These are phyloP conservation scores for Nitzschia sp. DNA, from an alignment of 108 stramenopile species.

Conservation along the genomic window DNA sequence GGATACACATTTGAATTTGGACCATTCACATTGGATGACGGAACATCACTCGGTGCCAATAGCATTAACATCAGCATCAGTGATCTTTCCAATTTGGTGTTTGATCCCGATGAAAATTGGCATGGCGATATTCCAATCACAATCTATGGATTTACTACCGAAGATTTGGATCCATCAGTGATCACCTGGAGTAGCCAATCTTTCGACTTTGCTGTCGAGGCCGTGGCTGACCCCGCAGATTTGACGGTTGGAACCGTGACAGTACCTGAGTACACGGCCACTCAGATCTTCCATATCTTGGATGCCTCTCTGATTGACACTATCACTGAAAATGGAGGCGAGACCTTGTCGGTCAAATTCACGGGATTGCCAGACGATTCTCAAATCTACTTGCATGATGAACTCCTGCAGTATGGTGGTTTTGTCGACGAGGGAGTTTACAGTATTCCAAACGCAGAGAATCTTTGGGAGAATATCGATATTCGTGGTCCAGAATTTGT, in stretches of 20 bases:
- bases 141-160: background rate
- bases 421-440: background rate
- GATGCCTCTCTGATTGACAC: conserved; percentile 2
- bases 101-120: conserved; percentile 6
- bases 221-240: conserved; percentile 3
- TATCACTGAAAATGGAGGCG: conserved; percentile 14
- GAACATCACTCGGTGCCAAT: background rate
- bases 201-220: conserved; percentile 3
- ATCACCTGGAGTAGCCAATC: background rate
- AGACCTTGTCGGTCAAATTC: conserved; percentile 6
- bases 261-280: conserved; percentile 1
- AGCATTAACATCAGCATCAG: background rate
- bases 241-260: background rate
- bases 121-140: conserved; percentile 8
- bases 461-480: background rate
- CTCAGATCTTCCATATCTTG: background rate
- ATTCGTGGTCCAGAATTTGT: conserved; percentile 6
- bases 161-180: background rate
- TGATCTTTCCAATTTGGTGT: conserved; percentile 2
- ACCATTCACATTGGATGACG: background rate
- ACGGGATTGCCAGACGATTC: background rate
- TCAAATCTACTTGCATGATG: background rate
- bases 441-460: background rate
- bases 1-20: background rate
- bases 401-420: background rate